Evolutionary conservation across 257 asterid species (phyloP), one percentile per base, ranked within the genome.

Genomic region (Phtheirospermum japonicum): DNA sequence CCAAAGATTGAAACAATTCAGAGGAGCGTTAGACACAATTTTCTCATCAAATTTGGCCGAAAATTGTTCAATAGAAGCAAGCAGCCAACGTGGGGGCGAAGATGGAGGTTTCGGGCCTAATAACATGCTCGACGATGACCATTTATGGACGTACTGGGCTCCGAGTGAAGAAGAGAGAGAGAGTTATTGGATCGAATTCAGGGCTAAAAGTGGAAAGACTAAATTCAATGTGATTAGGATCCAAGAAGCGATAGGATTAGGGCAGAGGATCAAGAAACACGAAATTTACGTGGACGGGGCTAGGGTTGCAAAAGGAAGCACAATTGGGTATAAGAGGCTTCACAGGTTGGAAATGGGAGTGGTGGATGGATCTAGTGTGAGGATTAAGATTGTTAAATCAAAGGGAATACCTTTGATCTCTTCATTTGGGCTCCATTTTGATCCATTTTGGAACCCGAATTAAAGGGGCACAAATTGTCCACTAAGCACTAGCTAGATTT

Each of bases 241-340:
- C 57, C 99, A 92, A 77, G 99, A 92, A 72, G 97, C 97, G 1
- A 80, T 89, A 4, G 99, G 97, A 16, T 40, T 92, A 65, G 99
- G 97, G 5, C 97, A 92, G 63, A 71, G 97, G 77, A 58, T 92
- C 11, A 69, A 68, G 69, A 66, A 59, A 17, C 97, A 89, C 57
- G 80, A 77, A 17, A 66, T 92, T 28, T 86, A 77, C 33, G 83
- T 50, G 0, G 89, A 92, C 10, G 96, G 97, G 40, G 28, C 0
- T 7, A 71, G 20, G 64, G 69, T 89, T 66, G 95, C 73, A 0
- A 68, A 57, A 14, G 97, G 93, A 26, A 89, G 85, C 43, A 92
- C 99, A 2, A 67, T 92, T 32, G 99, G 99, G 30, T 80, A 92
- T 73, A 92, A 92, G 78, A 89, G 79, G 57, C 93, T 89, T 66